Conservation (phyloP, 345 rosid genomes). For the Eucalyptus cloeziana region DNA sequence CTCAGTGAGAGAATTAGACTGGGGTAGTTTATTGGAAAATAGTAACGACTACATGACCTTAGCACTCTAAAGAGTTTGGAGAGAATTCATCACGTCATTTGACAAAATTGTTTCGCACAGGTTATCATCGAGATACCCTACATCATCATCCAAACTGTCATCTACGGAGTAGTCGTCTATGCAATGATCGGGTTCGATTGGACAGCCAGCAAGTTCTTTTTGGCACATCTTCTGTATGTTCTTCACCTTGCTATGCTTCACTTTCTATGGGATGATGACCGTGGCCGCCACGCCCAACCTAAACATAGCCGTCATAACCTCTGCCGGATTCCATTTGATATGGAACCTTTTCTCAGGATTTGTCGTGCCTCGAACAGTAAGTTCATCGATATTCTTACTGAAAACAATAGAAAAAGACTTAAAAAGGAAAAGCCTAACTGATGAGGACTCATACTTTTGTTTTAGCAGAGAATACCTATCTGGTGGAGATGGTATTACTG, state of each 20-base stretch:
- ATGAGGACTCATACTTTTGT: not conserved
- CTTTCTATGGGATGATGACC: constrained; percentile 56
- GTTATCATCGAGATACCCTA: constrained; percentile 45
- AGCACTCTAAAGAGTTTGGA: not conserved
- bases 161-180: constrained; percentile 40
- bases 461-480: constrained; percentile 39
- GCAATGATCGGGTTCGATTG: constrained; percentile 52
- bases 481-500: constrained; percentile 79
- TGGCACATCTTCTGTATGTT: constrained; percentile 51
- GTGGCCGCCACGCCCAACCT: constrained; percentile 53
- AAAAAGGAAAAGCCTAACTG: not conserved
- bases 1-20: not conserved
- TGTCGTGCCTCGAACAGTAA: constrained; percentile 34
- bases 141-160: constrained; percentile 16
- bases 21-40: not conserved
- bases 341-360: constrained; percentile 67
- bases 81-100: not conserved
- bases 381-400: not conserved
- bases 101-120: constrained; percentile 2
- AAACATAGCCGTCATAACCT: constrained; percentile 25
- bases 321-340: constrained; percentile 24
- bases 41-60: not conserved
- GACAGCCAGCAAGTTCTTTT: constrained; percentile 28
- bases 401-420: not conserved
- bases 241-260: constrained; percentile 46